These are phyloP conservation scores for Ceratocystis smalleyi DNA, from an alignment of 2,329 filamentous ascomycete genomes.

Conservation along the genomic window DNA sequence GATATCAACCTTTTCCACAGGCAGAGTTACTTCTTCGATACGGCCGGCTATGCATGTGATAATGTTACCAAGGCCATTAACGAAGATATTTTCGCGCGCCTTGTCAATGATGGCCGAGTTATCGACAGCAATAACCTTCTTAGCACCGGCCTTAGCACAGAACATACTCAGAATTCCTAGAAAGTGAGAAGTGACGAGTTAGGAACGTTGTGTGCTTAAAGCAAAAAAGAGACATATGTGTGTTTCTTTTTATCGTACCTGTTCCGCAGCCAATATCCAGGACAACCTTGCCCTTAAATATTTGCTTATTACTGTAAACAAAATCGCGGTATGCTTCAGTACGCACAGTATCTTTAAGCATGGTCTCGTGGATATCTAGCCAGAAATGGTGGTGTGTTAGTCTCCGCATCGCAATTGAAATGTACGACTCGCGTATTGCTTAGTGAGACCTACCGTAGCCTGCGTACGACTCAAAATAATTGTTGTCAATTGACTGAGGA, in stretches of 20 bases:
- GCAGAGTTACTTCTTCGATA: constrained; percentile 71
- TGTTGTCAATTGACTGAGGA: constrained; percentile 27
- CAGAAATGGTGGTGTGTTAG: neutral
- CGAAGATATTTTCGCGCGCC: constrained; percentile 68
- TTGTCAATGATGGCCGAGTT: constrained; percentile 82
- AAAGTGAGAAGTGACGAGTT: neutral
- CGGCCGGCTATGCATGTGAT: constrained; percentile 73
- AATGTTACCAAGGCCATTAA: constrained; percentile 56
- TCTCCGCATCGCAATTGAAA: neutral
- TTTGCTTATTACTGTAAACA: constrained; percentile 76
- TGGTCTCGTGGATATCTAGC: constrained; percentile 82
- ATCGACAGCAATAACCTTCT: constrained; percentile 77
- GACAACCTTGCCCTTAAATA: constrained; percentile 74
- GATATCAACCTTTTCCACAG: constrained; percentile 71
- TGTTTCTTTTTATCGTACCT: constrained; percentile 23
- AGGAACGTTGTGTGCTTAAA: neutral
- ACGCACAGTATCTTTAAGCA: constrained; percentile 79
- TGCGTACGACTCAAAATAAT: constrained; percentile 48
- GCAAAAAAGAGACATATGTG: neutral
- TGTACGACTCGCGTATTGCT: too few species aligned
- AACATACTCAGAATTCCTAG: constrained; percentile 82
- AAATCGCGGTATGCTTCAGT: constrained; percentile 91
- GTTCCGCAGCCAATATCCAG: constrained; percentile 82
- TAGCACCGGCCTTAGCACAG: constrained; percentile 76
- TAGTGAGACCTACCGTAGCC: constrained; percentile 35